These are phyloP conservation scores for Monilinia fructigena DNA, from an alignment of 2,329 filamentous ascomycete genomes.

Conservation along the genomic window DNA sequence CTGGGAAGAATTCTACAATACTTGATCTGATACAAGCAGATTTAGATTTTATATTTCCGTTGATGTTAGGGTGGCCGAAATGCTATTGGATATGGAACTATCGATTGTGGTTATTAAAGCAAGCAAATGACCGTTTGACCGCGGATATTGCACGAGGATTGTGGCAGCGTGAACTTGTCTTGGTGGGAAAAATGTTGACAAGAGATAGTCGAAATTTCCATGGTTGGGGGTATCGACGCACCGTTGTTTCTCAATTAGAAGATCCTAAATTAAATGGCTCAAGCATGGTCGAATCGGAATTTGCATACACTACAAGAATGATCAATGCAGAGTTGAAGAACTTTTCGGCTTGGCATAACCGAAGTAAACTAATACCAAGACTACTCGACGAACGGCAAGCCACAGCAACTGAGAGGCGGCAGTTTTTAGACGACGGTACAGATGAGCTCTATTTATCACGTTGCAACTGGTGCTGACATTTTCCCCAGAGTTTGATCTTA, in stretches of 20 bases:
- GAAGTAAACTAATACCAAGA: slow-evolving; percentile 77
- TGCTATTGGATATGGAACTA: slow-evolving; percentile 99
- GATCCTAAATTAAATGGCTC: slow-evolving; percentile 50
- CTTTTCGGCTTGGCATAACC: slow-evolving; percentile 95
- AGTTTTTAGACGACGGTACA: slow-evolving; percentile 69
- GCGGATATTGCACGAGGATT: slow-evolving; percentile 56
- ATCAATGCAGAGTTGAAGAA: slow-evolving; percentile 83
- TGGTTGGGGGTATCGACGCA: slow-evolving; percentile 87
- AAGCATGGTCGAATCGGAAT: slow-evolving; percentile 76
- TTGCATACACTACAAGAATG: slow-evolving; percentile 88
- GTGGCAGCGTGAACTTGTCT: slow-evolving; percentile 80
- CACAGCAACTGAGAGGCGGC: slow-evolving; percentile 58
- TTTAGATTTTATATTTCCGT: slow-evolving; percentile 76
- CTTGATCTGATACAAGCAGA: slow-evolving; percentile 66
- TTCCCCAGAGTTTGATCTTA: slow-evolving; percentile 66
- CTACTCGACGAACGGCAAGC: slow-evolving; percentile 71
- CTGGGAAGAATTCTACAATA: slow-evolving; percentile 53
- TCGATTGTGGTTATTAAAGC: slow-evolving; percentile 77
- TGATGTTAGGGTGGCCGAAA: slow-evolving; percentile 85
- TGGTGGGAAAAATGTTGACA: slow-evolving; percentile 84
- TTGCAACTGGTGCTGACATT: slow-evolving; percentile 26
- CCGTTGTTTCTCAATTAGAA: slow-evolving; percentile 75
- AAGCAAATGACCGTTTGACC: slow-evolving; percentile 65
- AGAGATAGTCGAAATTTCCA: slow-evolving; percentile 92
- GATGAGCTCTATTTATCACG: neutral